Evolutionary conservation across 768 basidiomycete species (phyloP).

Genomic region (Hypsizygus marmoreus): DNA sequence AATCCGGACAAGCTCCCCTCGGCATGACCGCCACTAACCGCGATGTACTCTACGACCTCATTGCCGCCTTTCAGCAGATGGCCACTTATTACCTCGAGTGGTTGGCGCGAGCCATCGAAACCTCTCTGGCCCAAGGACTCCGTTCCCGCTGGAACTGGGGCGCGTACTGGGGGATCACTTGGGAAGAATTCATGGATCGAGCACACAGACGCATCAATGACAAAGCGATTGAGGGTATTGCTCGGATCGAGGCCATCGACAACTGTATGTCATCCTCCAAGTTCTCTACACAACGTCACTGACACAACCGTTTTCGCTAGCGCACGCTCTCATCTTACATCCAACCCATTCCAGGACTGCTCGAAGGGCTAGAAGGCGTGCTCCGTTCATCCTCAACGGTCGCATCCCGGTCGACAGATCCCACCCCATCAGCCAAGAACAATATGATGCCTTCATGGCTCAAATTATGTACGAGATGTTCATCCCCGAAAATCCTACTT

Average conservation of each 20-base stretch:
- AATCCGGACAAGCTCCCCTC: no score
- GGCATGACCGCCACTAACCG: not conserved
- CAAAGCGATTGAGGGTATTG: constrained; percentile 1
- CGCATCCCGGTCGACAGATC: no score
- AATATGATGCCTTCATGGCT: no score
- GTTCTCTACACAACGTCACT: not conserved
- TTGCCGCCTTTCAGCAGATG: not conserved
- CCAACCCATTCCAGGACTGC: no score
- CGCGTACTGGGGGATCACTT: constrained; percentile 1
- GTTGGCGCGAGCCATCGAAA: not conserved
- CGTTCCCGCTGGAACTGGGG: constrained; percentile 6
- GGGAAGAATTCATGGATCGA: constrained; percentile 5
- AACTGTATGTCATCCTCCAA: not conserved
- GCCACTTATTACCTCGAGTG: not conserved
- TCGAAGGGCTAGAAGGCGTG: no score
- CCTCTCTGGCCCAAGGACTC: not conserved
- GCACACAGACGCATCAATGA: no score
- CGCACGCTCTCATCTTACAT: no score
- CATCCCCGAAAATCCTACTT: no score
- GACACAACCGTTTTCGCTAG: no score
- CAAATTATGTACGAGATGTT: no score
- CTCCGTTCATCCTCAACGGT: no score
- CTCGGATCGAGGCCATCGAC: not conserved
- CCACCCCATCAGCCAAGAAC: no score
- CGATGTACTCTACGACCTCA: not conserved